phyloP scores from a whole-genome alignment of 495 filamentous ascomycete genomes.

The Lepraria neglecta region DNA sequence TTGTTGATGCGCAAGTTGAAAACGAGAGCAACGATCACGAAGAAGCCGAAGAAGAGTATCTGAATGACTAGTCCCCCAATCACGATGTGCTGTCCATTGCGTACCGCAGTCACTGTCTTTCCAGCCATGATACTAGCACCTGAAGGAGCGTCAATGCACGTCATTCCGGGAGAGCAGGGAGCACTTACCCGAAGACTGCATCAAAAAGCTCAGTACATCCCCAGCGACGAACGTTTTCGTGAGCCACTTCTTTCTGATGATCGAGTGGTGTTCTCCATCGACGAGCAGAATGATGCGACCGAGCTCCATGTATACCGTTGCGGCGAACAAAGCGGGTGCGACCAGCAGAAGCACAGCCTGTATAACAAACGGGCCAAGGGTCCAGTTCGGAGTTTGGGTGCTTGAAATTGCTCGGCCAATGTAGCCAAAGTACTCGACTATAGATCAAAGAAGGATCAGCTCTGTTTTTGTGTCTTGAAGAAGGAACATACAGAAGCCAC shows the following conservation, averaged over 20 bases:
- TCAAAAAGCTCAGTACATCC: slow-evolving; percentile 45
- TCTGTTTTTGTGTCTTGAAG: not conserved
- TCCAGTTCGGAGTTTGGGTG: slow-evolving; percentile 21
- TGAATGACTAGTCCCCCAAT: slow-evolving; percentile 47
- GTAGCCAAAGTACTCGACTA: slow-evolving; percentile 45
- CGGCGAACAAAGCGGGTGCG: slow-evolving; percentile 34
- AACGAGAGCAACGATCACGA: slow-evolving; percentile 36
- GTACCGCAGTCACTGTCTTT: slow-evolving; percentile 37
- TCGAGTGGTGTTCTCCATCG: slow-evolving; percentile 34
- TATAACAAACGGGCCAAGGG: slow-evolving; percentile 29
- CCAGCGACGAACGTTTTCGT: slow-evolving; percentile 44
- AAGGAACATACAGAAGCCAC: slow-evolving; percentile 34
- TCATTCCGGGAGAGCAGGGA: slow-evolving; percentile 25
- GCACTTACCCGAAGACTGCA: slow-evolving; percentile 37
- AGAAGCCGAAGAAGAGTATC: slow-evolving; percentile 44
- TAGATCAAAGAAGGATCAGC: not conserved
- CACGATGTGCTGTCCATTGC: slow-evolving; percentile 44
- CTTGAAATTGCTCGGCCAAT: slow-evolving; percentile 38
- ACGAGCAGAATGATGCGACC: slow-evolving; percentile 27
- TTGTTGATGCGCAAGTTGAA: slow-evolving; percentile 36
- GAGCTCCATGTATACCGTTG: slow-evolving; percentile 37
- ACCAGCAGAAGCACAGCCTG: slow-evolving; percentile 37
- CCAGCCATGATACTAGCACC: slow-evolving; percentile 45
- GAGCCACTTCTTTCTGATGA: slow-evolving; percentile 40
- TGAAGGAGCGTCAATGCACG: slow-evolving; percentile 35